These are phyloP conservation scores for Infundibulicybe gibba DNA, from an alignment of 768 basidiomycete genomes.

Conservation along the genomic window DNA sequence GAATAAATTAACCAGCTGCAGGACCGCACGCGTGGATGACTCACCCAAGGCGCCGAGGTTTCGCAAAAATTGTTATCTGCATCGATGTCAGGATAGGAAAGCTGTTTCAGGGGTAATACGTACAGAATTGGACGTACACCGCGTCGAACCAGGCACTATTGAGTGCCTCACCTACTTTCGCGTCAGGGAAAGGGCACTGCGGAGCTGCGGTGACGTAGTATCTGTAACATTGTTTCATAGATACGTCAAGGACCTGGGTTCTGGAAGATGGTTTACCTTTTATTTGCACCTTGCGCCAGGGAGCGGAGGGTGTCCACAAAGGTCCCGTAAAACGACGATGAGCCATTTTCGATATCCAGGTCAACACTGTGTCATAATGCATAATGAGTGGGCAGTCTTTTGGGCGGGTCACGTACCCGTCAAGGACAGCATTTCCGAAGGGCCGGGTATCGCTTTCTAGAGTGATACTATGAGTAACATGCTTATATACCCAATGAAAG, in stretches of 20 bases:
- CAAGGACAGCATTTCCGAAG: slow-evolving; percentile 64
- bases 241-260: not conserved
- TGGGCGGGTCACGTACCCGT: slow-evolving; percentile 43
- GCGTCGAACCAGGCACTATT: slow-evolving; percentile 64
- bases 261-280: slow-evolving; percentile 31
- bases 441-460: slow-evolving; percentile 47
- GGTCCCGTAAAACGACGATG: slow-evolving; percentile 42
- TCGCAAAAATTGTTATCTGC: slow-evolving; percentile 59
- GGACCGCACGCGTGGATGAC: slow-evolving; percentile 7
- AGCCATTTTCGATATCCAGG: slow-evolving; percentile 69
- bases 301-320: slow-evolving; percentile 52
- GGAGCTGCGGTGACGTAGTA: slow-evolving; percentile 64
- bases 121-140: slow-evolving; percentile 69
- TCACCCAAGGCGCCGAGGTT: slow-evolving; percentile 31
- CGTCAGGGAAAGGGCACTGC: slow-evolving; percentile 70
- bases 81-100: too few species aligned
- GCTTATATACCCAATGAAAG: not conserved
- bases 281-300: slow-evolving; percentile 42
- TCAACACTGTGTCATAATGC: slow-evolving; percentile 45
- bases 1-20: slow-evolving; percentile 5
- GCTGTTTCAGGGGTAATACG: slow-evolving; percentile 10
- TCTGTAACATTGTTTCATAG: slow-evolving; percentile 23
- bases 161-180: slow-evolving; percentile 53
- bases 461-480: not conserved
- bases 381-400: too few species aligned